Evolutionary conservation across 306 rosid species (phyloP), one percentile per base, ranked within the genome.

Genomic region (Aeschynomene evenia): DNA sequence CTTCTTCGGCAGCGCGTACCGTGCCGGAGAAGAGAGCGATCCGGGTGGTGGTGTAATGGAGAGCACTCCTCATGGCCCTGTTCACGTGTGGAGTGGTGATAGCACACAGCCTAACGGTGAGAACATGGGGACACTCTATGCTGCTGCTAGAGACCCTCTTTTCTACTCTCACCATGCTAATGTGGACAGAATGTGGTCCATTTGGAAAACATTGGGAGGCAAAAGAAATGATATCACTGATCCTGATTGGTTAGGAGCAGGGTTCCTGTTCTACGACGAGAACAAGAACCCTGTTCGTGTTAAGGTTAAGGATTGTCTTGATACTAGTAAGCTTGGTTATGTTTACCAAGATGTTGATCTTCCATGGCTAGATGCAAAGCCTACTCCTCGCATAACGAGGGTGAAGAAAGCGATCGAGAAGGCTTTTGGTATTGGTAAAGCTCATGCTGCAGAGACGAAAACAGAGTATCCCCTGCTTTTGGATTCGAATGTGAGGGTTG

Each of bases 51-150:
- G 98, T 4, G 33, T 86, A 0, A 0, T 93, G 0, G 96, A 88
- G 86, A 79, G 71, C 2, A 69, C 69, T 61, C 94, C 97, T 0
- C 98, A 93, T 45, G 81, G 75, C 2, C 34, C 84, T 3, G 77
- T 93, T n/a, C 98, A 93, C 74, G 0, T 9, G 1, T 88, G 95
- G 92, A 57, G 72, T 0, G 96, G 96, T n/a, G 88, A 86, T 49
- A 57, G 1, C 20, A 80, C 29, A 1, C 82, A 83, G 9, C 85
- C 90, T 7, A 81, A 87, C 60, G 0, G 1, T 0, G 96, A 92
- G 62, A 16, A 92, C 76, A 89, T 92, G 98, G 98, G 96, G 3
- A 80, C 28, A 43, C 86, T 92, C 74, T 88, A 92, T 59, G 74
- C 96, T 0, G 91, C 98, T 0, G 96, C 77, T 1, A 76, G 89